Conservation (phyloP, 1,284 basidiomycete genomes). For the Ustilago shanxiensis region DNA sequence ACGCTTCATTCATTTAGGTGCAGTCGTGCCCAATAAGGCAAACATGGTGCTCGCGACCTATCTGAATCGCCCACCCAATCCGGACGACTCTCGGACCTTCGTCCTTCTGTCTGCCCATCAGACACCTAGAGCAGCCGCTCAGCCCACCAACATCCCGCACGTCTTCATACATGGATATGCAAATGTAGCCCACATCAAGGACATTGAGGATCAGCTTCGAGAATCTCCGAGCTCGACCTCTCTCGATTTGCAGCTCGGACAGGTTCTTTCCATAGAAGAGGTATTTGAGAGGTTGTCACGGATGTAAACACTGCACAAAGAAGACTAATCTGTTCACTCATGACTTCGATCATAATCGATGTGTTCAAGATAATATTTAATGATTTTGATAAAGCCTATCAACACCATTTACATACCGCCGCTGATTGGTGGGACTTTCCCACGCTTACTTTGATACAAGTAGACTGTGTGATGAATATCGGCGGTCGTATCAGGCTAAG, state of each 20-base stretch:
- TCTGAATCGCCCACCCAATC: background rate
- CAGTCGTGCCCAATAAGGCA: background rate
- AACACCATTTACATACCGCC: too few species aligned
- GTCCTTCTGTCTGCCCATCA: background rate
- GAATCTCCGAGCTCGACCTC: background rate
- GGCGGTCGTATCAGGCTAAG: too few species aligned
- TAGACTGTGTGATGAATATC: too few species aligned
- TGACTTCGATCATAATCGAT: too few species aligned
- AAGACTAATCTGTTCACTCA: too few species aligned
- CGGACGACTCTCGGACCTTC: background rate
- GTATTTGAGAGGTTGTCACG: background rate
- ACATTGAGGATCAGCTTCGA: slow-evolving; percentile 4
- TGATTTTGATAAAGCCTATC: too few species aligned
- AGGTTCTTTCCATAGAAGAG: slow-evolving; percentile 1
- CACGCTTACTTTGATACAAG: too few species aligned
- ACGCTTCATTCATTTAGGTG: background rate
- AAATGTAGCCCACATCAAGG: background rate
- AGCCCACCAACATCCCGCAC: background rate
- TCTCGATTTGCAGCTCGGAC: background rate
- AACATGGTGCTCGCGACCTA: slow-evolving; percentile 7
- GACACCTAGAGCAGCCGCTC: background rate
- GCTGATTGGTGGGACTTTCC: too few species aligned
- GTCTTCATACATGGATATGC: slow-evolving; percentile 11
- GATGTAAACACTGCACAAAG: too few species aligned
- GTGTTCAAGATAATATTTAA: too few species aligned